Base-by-base conservation (phyloP, 2,329 filamentous ascomycete species). In the Monosporascus ibericus region DNA sequence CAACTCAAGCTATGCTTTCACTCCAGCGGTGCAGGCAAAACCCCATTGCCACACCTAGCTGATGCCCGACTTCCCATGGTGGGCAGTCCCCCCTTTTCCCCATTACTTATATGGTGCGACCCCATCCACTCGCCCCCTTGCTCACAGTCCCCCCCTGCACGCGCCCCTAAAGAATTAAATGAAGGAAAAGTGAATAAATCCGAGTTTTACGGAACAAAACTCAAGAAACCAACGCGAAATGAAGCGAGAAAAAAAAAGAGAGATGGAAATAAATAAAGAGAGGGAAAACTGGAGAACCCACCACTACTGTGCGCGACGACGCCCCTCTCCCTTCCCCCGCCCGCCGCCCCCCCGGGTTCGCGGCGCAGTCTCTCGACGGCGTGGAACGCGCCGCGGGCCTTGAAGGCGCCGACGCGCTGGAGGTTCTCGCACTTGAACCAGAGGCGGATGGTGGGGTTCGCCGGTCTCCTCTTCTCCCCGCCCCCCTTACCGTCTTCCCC, bases 401-500 rank as follows among this genome's bases (percentile, higher is more conserved):
- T 97, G 76, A 97, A 97, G 1, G 92, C 92, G 49, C 92, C 94
- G 51, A 95, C 84, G 51, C 85, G 84, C 75, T 97, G 94, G 53
- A 90, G 75, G 70, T 96, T 96, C 76, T 97, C 92, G 70, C 90
- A 95, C 75, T 97, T 97, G 81, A 97, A 95, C 75, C 89, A 94
- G 49, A 97, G 77, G 14, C 83, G 77, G 39, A 96, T 73, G 48
- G 73, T 81, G 0, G 90, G 90, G 4, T 68, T 73, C 1, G 87
- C 82, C 0, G 85, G 78, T n/a, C 66, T 64, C 39, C 77, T 72
- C 6, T 78, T 79, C 75, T 54, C 2, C 36, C 22, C 18, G 24
- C n/a, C 30, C 22, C 38, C 24, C 5, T 40, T n/a, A 17, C 18
- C 52, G 9, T 48, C 50, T 36, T 9, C 17, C 20, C 38, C 24